A percentile compares a stretch with the other conserved stretches of the same genome.
These are phyloP conservation scores for Trametes pubescens DNA, from an alignment of 1,284 basidiomycete species.

Conservation along the genomic window DNA sequence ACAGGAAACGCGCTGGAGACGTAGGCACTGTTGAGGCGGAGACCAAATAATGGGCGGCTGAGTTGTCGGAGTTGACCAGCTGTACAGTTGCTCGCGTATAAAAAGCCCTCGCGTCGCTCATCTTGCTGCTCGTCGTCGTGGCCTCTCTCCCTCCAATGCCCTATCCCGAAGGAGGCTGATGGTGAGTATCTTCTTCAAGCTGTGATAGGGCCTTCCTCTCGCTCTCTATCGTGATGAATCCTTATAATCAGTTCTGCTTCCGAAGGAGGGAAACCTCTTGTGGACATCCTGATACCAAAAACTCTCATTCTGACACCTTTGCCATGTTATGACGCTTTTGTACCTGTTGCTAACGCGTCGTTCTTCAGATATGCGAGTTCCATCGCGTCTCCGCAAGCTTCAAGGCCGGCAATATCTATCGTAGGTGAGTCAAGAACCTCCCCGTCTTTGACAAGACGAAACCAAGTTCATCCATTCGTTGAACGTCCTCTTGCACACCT, in stretches of 20 bases:
- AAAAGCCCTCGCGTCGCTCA: conserved; percentile 18
- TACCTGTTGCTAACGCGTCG: conserved; percentile 18
- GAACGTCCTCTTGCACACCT: conserved; percentile 56
- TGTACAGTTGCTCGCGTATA: conserved; percentile 42
- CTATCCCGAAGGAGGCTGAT: neutral
- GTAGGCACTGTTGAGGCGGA: neutral
- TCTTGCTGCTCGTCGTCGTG: neutral
- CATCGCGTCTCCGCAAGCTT: neutral
- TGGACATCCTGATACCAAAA: conserved; percentile 74
- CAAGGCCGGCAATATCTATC: neutral
- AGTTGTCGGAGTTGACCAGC: conserved; percentile 39
- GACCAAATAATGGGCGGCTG: conserved; percentile 8
- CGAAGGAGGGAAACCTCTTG: conserved; percentile 74
- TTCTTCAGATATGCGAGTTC: conserved; percentile 3
- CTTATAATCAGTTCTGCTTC: conserved; percentile 81
- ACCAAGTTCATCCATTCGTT: conserved; percentile 88
- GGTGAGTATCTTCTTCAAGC: conserved; percentile 37
- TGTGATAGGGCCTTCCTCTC: neutral
- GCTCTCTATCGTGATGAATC: conserved; percentile 59
- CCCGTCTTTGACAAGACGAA: conserved; percentile 53
- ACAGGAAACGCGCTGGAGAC: neutral
- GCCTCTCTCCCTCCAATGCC: neutral
- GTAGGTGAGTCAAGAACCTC: conserved; percentile 35
- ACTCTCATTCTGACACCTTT: conserved; percentile 47
- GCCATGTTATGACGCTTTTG: neutral